phyloP scores from a whole-genome alignment of 805 yeast genomes.

The Priceomyces medius region DNA sequence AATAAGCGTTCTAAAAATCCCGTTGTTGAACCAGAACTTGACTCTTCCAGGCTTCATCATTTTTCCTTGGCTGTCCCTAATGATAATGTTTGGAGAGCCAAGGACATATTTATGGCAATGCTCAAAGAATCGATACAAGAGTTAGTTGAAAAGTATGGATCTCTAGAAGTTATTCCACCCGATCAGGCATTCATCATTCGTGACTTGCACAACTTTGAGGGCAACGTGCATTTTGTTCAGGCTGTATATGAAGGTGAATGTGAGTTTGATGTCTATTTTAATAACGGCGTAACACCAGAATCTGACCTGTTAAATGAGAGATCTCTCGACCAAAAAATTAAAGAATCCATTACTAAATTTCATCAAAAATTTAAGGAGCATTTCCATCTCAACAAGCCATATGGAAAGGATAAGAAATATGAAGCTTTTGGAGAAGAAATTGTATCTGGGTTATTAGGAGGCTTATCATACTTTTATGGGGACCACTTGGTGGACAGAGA shows the following conservation, averaged over 20 bases:
- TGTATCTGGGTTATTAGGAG: constrained; percentile 82
- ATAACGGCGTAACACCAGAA: constrained; percentile 40
- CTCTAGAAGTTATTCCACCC: constrained; percentile 38
- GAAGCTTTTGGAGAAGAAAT: constrained; percentile 70
- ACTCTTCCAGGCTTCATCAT: constrained; percentile 65
- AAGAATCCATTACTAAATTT: constrained; percentile 35
- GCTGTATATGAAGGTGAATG: constrained; percentile 70
- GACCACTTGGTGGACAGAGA: constrained; percentile 76
- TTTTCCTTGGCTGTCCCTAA: constrained; percentile 68
- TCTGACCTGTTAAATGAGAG: constrained; percentile 37
- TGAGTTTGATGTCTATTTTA: constrained; percentile 70
- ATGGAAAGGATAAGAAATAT: constrained; percentile 40
- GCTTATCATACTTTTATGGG: constrained; percentile 86
- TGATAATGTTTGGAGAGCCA: constrained; percentile 72
- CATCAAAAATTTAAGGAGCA: constrained; percentile 51
- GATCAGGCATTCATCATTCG: constrained; percentile 54
- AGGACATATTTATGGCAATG: constrained; percentile 68
- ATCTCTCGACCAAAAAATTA: constrained; percentile 36
- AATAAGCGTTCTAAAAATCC: constrained; percentile 42
- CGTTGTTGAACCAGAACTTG: constrained; percentile 40
- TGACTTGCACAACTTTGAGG: constrained; percentile 59
- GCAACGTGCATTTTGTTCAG: constrained; percentile 79
- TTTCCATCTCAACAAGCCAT: constrained; percentile 58
- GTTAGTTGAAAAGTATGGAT: constrained; percentile 30
- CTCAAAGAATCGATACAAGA: constrained; percentile 65